Percentiles rank a stretch among this genome's conserved stretches.
Evolutionary conservation across 768 basidiomycete genomes (phyloP).

Genomic region (Ramaria rubella): DNA sequence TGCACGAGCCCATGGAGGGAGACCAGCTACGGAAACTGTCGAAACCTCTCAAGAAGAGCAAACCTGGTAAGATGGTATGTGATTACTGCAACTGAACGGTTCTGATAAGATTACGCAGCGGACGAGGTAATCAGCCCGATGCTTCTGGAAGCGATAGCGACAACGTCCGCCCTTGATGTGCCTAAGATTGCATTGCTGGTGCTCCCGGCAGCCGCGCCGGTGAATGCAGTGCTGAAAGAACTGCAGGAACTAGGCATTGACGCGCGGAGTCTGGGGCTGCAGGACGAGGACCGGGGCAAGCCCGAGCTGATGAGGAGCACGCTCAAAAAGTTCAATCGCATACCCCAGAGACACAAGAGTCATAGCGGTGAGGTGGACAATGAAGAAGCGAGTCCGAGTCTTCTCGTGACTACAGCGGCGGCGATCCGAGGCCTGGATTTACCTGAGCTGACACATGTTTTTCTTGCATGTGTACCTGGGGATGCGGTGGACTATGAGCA

Average conservation of each 20-base stretch:
- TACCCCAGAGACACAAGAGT: slow-evolving; percentile 1
- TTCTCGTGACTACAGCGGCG: slow-evolving; percentile 65
- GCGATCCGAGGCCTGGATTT: slow-evolving; percentile 70
- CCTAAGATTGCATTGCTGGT: slow-evolving; percentile 62
- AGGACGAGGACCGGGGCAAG: slow-evolving; percentile 36
- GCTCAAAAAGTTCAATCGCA: slow-evolving; percentile 10
- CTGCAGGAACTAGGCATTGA: slow-evolving; percentile 60
- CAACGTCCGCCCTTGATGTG: slow-evolving; percentile 67
- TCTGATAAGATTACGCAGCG: not conserved
- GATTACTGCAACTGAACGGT: not conserved
- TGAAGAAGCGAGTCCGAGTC: slow-evolving; percentile 44
- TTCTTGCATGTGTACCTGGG: slow-evolving; percentile 58
- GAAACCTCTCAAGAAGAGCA: not conserved
- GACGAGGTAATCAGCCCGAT: slow-evolving; percentile 35
- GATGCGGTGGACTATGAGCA: slow-evolving; percentile 62
- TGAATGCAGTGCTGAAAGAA: slow-evolving; percentile 58
- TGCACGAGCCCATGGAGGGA: slow-evolving; percentile 14
- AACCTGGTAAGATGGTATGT: not conserved
- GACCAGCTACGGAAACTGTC: not conserved
- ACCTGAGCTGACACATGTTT: slow-evolving; percentile 65
- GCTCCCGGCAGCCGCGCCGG: slow-evolving; percentile 52
- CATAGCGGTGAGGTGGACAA: slow-evolving; percentile 24
- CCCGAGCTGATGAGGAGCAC: slow-evolving; percentile 31
- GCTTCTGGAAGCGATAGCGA: slow-evolving; percentile 61
- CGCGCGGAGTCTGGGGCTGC: slow-evolving; percentile 54